Evolutionary conservation across 331 rosid species (phyloP).

Genomic region (Cucumis variabilis): DNA sequence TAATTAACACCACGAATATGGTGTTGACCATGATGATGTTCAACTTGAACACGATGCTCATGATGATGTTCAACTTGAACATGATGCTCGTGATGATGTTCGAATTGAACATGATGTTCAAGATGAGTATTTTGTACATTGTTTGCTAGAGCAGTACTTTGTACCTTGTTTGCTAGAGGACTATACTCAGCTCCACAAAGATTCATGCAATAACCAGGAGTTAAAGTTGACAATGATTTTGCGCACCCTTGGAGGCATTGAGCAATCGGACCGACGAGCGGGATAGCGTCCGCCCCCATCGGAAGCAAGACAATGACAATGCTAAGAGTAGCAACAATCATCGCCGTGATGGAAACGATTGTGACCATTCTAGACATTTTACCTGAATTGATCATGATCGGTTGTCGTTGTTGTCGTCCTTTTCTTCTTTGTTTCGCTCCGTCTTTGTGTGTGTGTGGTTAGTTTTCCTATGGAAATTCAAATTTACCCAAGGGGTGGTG

Average conservation of each 20-base stretch:
- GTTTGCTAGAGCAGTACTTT: background rate
- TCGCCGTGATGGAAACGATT: background rate
- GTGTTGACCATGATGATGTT: background rate
- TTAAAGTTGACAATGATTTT: background rate
- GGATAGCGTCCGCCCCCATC: background rate
- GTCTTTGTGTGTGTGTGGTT: background rate
- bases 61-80: background rate
- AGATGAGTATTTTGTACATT: background rate
- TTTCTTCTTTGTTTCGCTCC: background rate
- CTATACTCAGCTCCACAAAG: background rate
- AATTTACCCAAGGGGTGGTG: too few species aligned
- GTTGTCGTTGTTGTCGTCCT: background rate
- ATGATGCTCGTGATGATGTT: background rate
- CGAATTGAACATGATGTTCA: background rate
- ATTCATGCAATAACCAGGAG: background rate
- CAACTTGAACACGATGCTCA: background rate
- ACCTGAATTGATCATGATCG: background rate
- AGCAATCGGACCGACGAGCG: background rate
- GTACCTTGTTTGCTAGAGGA: background rate
- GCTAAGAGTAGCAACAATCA: background rate
- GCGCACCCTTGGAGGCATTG: background rate
- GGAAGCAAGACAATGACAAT: background rate
- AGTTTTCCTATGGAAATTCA: background rate
- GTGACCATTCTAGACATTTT: background rate
- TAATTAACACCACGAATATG: too few species aligned